phyloP scores from a whole-genome alignment of 192 early-diverging fungal genomes.

The Podila horticola region DNA sequence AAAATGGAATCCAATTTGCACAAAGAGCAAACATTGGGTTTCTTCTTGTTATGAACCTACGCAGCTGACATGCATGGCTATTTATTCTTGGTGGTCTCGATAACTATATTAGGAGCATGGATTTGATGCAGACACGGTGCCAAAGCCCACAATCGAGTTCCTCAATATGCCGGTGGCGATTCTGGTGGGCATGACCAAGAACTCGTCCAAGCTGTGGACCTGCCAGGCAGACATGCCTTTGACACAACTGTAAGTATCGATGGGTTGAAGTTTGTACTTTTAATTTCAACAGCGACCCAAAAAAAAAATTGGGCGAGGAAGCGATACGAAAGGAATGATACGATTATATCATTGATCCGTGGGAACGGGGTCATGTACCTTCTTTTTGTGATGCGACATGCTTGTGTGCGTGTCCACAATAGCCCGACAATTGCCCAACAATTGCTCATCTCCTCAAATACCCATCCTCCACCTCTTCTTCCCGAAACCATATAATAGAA shows the following conservation, averaged over 20 bases:
- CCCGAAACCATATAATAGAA: constrained; percentile 16
- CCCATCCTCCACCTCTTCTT: background rate
- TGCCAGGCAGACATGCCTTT: constrained; percentile 33
- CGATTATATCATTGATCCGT: no score
- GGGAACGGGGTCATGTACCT: no score
- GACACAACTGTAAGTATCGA: constrained; percentile 27
- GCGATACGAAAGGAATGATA: no score
- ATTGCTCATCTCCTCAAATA: no score
- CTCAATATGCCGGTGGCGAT: constrained; percentile 46
- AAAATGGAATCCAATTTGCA: background rate
- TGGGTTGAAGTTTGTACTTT: background rate
- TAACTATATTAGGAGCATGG: constrained; percentile 30
- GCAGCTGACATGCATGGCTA: background rate
- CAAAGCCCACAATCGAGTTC: constrained; percentile 23
- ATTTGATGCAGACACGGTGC: constrained; percentile 18
- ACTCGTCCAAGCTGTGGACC: constrained; percentile 48
- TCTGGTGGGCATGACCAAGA: constrained; percentile 47
- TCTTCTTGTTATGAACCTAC: background rate
- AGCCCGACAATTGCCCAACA: no score
- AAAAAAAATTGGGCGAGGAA: no score
- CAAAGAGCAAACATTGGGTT: background rate
- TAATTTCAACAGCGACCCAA: background rate
- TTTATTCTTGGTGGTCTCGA: background rate
- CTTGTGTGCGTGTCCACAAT: no score
- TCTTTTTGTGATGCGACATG: no score